Evolutionary conservation across 2,329 filamentous ascomycete genomes (phyloP), one percentile per base, ranked within the genome.

Genomic region (Aphanocladium album): DNA sequence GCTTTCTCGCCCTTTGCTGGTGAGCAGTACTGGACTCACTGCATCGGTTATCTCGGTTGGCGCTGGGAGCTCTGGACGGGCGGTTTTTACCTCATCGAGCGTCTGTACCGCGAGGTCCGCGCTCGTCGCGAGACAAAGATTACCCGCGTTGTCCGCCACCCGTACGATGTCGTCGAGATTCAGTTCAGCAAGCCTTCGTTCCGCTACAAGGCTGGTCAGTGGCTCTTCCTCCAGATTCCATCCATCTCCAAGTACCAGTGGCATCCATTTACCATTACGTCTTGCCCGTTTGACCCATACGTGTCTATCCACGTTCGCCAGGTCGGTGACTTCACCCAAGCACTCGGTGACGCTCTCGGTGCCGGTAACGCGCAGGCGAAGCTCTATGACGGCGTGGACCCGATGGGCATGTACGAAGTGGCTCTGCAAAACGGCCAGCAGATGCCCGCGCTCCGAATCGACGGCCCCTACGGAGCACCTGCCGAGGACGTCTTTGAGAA

Each of bases 181-280:
- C 95, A 99, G 73, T 98, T 99, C 78, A 84, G 83, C 73, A 99
- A 99, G 79, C 91, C 93, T 5, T 95, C 89, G 61, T 96, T 99
- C 89, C 91, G 87, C 71, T 99, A 99, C 85, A 98, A 96, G 83
- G 89, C 95, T 16, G 95, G 95, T 35, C 95, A 99, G 77, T 99
- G 93, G 93, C 86, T 98, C 41, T 98, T 98, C 80, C 82, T 99
- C 62, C 93, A 98, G 74, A 88, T 96, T 25, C 95, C 95, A 0
- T 88, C 90, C 7, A 86, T 99, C 58, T 96, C 91, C 65, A 85
- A 82, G 68, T 88, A 91, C 71, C 92, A 99, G 78, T 99, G 95
- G 95, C 95, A 99, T 76, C 95, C 95, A 1, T 99, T 98, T 73
- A 99, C 95, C 70, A 98, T 99, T 75, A 99, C 95, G 2, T 98